phyloP scores from a whole-genome alignment of 495 filamentous ascomycete species.

The Glutinoglossum americanum region DNA sequence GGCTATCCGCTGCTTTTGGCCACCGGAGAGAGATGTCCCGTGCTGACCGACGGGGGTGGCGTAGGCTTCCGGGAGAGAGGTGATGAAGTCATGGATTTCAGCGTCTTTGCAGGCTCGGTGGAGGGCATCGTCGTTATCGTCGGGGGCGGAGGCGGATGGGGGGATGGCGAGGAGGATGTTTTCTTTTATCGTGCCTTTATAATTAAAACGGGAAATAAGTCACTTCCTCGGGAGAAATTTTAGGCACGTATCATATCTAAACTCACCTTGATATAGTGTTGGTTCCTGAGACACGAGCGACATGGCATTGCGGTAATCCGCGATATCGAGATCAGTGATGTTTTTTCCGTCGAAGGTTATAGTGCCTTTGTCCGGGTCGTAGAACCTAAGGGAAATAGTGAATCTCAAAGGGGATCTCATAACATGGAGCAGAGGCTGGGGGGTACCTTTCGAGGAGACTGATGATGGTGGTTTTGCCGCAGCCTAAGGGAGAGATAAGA shows the following conservation, averaged over 20 bases:
- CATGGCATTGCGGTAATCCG: constrained; percentile 28
- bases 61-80: constrained; percentile 32
- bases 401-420: too few species aligned
- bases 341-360: constrained; percentile 31
- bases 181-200: constrained; percentile 35
- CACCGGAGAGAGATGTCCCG: constrained; percentile 49
- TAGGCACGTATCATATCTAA: background rate
- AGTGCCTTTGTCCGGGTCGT: constrained; percentile 28
- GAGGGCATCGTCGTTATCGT: constrained; percentile 28
- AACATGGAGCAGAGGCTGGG: too few species aligned
- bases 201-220: background rate
- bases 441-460: constrained; percentile 32
- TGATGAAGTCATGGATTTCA: constrained; percentile 40
- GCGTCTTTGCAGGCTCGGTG: constrained; percentile 33
- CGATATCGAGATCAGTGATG: constrained; percentile 22
- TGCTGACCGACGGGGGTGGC: constrained; percentile 38
- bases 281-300: constrained; percentile 44
- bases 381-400: constrained; percentile 21
- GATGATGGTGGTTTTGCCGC: constrained; percentile 40
- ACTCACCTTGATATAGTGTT: constrained; percentile 24
- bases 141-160: constrained; percentile 7
- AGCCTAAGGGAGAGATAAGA: constrained; percentile 5
- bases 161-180: constrained; percentile 32
- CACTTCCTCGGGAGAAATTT: background rate
- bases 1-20: constrained; percentile 54